Evolutionary conservation across 345 rosid species (phyloP).

Genomic region (Bruguiera sexangula): DNA sequence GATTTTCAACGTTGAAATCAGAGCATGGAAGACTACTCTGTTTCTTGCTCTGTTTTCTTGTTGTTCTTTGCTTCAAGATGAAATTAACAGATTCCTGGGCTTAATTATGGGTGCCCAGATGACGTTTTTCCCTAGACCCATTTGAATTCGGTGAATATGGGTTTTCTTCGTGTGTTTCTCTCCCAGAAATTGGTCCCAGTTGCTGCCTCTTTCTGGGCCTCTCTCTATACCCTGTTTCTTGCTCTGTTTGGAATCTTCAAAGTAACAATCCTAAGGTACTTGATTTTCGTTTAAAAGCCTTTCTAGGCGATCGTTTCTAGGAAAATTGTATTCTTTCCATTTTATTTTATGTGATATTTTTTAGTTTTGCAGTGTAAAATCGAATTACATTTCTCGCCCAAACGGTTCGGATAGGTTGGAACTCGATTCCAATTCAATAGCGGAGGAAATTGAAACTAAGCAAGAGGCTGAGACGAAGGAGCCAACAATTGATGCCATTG

Average conservation of each 20-base stretch:
- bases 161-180: constrained; percentile 24
- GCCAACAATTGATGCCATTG: constrained; percentile 11
- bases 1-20: constrained; percentile 43
- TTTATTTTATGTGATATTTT: background rate
- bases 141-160: constrained; percentile 34
- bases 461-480: constrained; percentile 21
- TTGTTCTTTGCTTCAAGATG: constrained; percentile 36
- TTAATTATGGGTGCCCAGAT: constrained; percentile 29
- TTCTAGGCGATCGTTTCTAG: background rate
- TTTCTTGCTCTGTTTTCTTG: constrained; percentile 20
- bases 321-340: background rate
- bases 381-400: constrained; percentile 15
- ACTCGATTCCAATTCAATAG: constrained; percentile 6
- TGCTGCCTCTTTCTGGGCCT: constrained; percentile 40
- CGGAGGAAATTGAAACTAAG: constrained; percentile 19
- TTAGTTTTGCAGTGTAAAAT: constrained; percentile 28
- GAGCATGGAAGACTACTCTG: constrained; percentile 27
- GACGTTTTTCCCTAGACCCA: constrained; percentile 19
- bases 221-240: constrained; percentile 40
- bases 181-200: constrained; percentile 30
- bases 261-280: constrained; percentile 40
- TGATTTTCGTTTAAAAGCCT: background rate
- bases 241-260: constrained; percentile 36
- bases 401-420: constrained; percentile 20
- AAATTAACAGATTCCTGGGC: constrained; percentile 36